Evolutionary conservation across 192 early-diverging fungal genomes (phyloP).

Genomic region (Backusella westeae): DNA sequence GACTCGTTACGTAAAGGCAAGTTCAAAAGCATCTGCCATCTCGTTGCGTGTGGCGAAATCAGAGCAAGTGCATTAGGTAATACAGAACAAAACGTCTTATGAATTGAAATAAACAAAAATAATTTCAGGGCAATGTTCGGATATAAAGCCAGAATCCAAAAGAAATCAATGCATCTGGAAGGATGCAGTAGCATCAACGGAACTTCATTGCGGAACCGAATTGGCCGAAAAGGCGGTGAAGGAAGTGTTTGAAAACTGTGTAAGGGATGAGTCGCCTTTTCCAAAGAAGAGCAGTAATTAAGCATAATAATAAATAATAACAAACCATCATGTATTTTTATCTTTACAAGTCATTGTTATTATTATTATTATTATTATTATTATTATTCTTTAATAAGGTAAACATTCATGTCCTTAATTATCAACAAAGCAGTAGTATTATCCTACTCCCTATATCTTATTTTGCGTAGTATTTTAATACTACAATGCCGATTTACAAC

Average conservation of each 20-base stretch:
- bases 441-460: not conserved
- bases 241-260: constrained; percentile 34
- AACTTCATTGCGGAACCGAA: constrained; percentile 21
- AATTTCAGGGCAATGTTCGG: constrained; percentile 28
- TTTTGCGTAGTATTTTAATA: not conserved
- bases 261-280: constrained; percentile 33
- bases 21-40: constrained; percentile 30
- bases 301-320: not conserved
- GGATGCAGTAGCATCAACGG: constrained; percentile 34
- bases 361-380: too few species aligned
- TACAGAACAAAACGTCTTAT: not conserved
- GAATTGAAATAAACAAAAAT: not conserved
- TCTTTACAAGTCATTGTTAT: not conserved
- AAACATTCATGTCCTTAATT: not conserved
- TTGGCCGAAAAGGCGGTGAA: constrained; percentile 19
- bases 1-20: constrained; percentile 29
- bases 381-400: too few species aligned
- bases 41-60: constrained; percentile 37
- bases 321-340: not conserved
- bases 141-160: constrained; percentile 17
- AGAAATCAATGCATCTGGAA: constrained; percentile 24
- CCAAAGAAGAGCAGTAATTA: not conserved
- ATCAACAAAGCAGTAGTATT: not conserved
- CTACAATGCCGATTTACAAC: not conserved
- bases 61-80: constrained; percentile 32